Conservation (phyloP, 2,329 filamentous ascomycete genomes). For the Fusarium nisikadoi region DNA sequence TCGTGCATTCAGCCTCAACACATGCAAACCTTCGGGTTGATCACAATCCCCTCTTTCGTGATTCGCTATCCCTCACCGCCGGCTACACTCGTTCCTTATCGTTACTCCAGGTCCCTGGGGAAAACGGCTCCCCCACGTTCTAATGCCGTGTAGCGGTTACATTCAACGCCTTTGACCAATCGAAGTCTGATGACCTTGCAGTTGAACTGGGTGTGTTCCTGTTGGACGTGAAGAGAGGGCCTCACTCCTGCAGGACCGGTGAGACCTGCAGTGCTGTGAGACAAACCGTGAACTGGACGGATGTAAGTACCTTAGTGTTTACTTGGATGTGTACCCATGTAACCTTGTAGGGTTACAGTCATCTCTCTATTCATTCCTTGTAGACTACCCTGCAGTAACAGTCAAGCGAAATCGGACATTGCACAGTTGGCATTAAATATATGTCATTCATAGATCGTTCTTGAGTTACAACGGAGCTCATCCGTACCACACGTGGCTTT, state of each 20-base stretch:
- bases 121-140: slow-evolving; percentile 15
- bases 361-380: not conserved
- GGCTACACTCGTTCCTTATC: slow-evolving; percentile 1
- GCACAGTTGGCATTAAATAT: slow-evolving; percentile 35
- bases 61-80: slow-evolving; percentile 30
- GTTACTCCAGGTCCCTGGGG: slow-evolving; percentile 11
- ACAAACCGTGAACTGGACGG: not conserved
- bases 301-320: too few relatives aligned
- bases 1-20: slow-evolving; percentile 13
- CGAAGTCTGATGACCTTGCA: slow-evolving; percentile 11
- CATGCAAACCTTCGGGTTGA: not conserved
- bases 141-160: slow-evolving; percentile 19
- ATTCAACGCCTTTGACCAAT: slow-evolving; percentile 26
- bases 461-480: slow-evolving; percentile 38
- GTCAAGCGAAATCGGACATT: not conserved
- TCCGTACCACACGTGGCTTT: slow-evolving; percentile 10
- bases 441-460: slow-evolving; percentile 44
- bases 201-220: slow-evolving; percentile 24
- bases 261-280: slow-evolving; percentile 9
- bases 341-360: not conserved
- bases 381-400: not conserved
- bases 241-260: slow-evolving; percentile 26
- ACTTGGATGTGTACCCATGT: not conserved
- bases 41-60: not conserved
- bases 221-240: slow-evolving; percentile 27